These are phyloP conservation scores for Solanum chiquidenum DNA, from an alignment of 257 asterid species.

Conservation along the genomic window DNA sequence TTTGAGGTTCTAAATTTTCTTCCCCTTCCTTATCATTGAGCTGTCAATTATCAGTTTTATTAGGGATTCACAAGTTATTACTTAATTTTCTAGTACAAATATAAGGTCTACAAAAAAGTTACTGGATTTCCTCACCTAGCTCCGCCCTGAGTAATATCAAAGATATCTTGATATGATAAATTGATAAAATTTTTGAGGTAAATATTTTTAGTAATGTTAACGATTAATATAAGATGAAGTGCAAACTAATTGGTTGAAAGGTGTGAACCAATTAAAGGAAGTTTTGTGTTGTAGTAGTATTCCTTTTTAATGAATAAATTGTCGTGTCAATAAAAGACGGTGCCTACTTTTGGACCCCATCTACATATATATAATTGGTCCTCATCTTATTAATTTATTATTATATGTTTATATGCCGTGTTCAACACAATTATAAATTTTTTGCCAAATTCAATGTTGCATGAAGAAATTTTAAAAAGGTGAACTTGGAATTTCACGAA, in stretches of 20 bases:
- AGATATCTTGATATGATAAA: no score
- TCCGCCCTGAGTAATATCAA: no score
- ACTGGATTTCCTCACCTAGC: no score
- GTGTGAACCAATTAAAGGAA: not conserved
- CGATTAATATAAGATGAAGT: not conserved
- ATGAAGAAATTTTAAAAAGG: not conserved
- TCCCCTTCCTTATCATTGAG: accelerated
- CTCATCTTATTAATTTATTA: not conserved
- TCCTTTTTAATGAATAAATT: not conserved
- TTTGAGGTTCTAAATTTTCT: no score
- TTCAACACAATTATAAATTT: not conserved
- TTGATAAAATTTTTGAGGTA: no score
- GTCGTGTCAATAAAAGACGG: slow-evolving; percentile 24
- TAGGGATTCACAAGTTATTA: accelerated
- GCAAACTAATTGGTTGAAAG: not conserved
- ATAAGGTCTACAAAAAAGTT: accelerated
- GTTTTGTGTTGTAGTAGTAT: not conserved
- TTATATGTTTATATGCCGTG: not conserved
- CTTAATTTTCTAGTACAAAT: no score
- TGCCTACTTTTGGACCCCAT: slow-evolving; percentile 24
- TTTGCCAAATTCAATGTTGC: not conserved
- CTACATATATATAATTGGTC: not conserved
- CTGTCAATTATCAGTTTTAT: no score
- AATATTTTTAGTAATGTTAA: not conserved
- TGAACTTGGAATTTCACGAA: not conserved